Evolutionary conservation across 2,329 filamentous ascomycete species (phyloP), one percentile per base, ranked within the genome.

Genomic region (Geosmithia putterillii): DNA sequence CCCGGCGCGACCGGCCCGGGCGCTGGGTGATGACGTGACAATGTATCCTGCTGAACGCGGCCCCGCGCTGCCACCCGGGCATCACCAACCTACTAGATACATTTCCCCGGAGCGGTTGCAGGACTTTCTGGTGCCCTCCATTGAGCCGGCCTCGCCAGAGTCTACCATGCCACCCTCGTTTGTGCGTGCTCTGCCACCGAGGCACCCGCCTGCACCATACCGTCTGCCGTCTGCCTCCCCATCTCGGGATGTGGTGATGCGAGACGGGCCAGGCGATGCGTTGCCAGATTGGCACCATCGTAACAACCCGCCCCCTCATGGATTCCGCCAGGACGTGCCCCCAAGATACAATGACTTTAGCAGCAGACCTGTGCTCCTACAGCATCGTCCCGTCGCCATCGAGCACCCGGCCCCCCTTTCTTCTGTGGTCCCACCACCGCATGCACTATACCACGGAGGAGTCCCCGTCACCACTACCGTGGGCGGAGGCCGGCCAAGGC

Each of bases 111-210:
- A 46, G 19, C 49, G 46, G 14, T 44, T 60, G 12, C 62, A 65
- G 49, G 69, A 73, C 35, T 59, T 66, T 50, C 53, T 70, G 46
- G 59, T 73, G 14, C 66, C 53, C 8, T 73, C 69, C 7, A 65
- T 71, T 49, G 70, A 73, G 48, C 61, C 64, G 18, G 50, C 42
- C 7, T 69, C 66, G 28, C 65, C 66, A 5, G 50, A 56, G 20
- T 38, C 36, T n/a, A 42, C 51, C 18, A 57, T 57, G 53, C 54
- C 51, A 44, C 58, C 61, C 3, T 57, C 57, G 1, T 63, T 62
- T 51, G 51, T 63, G 37, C 60, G 59, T 45, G 42, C 54, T 23
- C 45, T 60, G 23, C 58, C 59, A 10, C 54, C 56, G 17, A 54
- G 56, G 42, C 46, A 46, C 10, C 52, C 44, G 42, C 45, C 43